These are phyloP conservation scores for Acephala macrosclerotiorum DNA, from an alignment of 2,329 filamentous ascomycete species.

Conservation along the genomic window DNA sequence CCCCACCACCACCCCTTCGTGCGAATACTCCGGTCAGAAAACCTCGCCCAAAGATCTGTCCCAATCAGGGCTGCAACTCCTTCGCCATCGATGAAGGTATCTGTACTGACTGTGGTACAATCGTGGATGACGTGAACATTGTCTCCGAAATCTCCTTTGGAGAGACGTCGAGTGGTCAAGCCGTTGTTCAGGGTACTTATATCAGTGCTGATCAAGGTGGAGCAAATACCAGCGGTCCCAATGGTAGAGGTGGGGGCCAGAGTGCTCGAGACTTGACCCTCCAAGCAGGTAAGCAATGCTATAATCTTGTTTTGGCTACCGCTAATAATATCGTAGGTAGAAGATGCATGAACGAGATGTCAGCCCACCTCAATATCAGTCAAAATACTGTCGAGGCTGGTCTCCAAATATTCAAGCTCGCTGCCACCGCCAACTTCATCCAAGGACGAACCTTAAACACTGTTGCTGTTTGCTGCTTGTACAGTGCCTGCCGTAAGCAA, in stretches of 20 bases:
- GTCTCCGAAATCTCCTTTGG: conserved; percentile 92
- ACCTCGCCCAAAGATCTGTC: conserved; percentile 49
- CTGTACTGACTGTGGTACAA: conserved; percentile 84
- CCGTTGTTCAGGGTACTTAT: conserved; percentile 89
- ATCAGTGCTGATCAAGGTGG: conserved; percentile 82
- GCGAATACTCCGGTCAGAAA: conserved; percentile 29
- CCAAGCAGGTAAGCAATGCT: conserved; percentile 50
- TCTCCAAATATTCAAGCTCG: conserved; percentile 78
- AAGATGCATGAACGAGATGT: conserved; percentile 68
- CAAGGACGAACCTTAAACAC: conserved; percentile 86
- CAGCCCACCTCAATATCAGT: conserved; percentile 64
- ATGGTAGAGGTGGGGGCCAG: conserved; percentile 64
- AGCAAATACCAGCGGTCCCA: conserved; percentile 61
- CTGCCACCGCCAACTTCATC: conserved; percentile 77
- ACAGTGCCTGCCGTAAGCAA: conserved; percentile 83
- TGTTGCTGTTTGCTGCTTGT: conserved; percentile 90
- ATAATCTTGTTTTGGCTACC: background rate
- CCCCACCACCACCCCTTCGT: conserved; percentile 33
- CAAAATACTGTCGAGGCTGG: conserved; percentile 70
- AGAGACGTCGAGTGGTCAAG: conserved; percentile 84
- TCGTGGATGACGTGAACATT: conserved; percentile 87
- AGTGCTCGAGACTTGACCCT: conserved; percentile 64
- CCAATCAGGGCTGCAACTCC: conserved; percentile 66
- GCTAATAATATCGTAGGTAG: conserved; percentile 46
- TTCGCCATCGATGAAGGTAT: conserved; percentile 70